Percentiles rank a stretch among this genome's conserved stretches.
phyloP scores from a whole-genome alignment of 805 yeast genomes.

The Hanseniaspora taiwanica region DNA sequence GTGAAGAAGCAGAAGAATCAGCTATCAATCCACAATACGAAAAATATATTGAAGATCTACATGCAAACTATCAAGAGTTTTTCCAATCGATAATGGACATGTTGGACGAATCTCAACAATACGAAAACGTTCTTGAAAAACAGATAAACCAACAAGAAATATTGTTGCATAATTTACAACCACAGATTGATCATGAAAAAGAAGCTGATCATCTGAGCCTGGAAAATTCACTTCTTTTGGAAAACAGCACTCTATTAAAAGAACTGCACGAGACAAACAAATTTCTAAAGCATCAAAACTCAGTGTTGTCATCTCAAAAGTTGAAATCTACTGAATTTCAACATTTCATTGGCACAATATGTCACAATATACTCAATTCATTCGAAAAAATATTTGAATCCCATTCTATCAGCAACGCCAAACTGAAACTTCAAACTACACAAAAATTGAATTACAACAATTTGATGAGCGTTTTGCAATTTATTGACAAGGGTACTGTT shows the following conservation, averaged over 20 bases:
- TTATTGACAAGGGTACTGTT: slow-evolving; percentile 2
- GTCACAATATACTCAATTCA: slow-evolving; percentile 1
- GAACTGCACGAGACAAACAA: too few relatives aligned
- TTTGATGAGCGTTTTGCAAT: slow-evolving; percentile 1
- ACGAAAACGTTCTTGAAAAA: neutral
- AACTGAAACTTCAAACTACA: neutral
- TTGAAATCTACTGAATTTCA: neutral
- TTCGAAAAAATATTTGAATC: slow-evolving; percentile 2
- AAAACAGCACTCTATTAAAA: too few relatives aligned
- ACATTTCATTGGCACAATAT: neutral
- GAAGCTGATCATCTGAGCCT: too few relatives aligned
- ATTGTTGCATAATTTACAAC: too few relatives aligned
- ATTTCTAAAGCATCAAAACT: too few relatives aligned
- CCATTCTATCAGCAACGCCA: slow-evolving; percentile 1
- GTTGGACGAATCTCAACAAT: neutral
- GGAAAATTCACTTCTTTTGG: too few relatives aligned
- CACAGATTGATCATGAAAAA: too few relatives aligned
- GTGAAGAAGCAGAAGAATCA: neutral
- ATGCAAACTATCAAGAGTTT: neutral
- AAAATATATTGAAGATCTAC: neutral
- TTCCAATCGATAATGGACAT: neutral
- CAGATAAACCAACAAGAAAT: neutral
- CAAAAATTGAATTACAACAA: neutral
- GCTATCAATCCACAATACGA: neutral
- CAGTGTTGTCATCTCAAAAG: too few relatives aligned